phyloP scores from a whole-genome alignment of 2,329 filamentous ascomycete species.

The Colletotrichum nymphaeae region DNA sequence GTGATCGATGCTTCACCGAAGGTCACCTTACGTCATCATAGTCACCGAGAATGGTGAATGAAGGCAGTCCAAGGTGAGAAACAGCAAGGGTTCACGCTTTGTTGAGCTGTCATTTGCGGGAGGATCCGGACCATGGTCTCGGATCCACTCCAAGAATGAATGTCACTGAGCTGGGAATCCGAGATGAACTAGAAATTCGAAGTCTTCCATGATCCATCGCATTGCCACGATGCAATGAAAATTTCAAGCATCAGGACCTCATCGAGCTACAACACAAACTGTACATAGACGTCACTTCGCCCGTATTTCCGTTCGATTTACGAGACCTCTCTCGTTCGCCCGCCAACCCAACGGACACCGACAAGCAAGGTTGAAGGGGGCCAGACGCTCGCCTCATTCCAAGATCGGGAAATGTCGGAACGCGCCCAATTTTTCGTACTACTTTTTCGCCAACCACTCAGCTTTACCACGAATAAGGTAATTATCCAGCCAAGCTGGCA shows the following conservation, averaged over 20 bases:
- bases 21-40: rapidly evolving
- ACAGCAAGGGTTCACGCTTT: not conserved
- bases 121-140: not conserved
- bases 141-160: not conserved
- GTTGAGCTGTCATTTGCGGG: not conserved
- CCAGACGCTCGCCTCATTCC: constrained; percentile 14
- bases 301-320: constrained; percentile 35
- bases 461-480: not conserved
- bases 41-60: not conserved
- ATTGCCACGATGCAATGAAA: not conserved
- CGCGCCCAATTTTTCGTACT: not conserved
- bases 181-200: not conserved
- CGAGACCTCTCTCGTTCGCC: constrained; percentile 9
- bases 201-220: not conserved
- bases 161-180: not conserved
- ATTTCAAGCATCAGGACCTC: not conserved
- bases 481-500: no score
- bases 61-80: not conserved
- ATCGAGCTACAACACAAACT: not conserved
- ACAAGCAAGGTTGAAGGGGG: not conserved
- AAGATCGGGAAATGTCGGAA: constrained; percentile 28
- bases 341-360: not conserved
- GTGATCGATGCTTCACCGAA: rapidly evolving
- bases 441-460: not conserved
- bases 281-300: constrained; percentile 6